Conservation (phyloP, 805 yeast genomes). For the Vanderwaltozyma verrucispora region DNA sequence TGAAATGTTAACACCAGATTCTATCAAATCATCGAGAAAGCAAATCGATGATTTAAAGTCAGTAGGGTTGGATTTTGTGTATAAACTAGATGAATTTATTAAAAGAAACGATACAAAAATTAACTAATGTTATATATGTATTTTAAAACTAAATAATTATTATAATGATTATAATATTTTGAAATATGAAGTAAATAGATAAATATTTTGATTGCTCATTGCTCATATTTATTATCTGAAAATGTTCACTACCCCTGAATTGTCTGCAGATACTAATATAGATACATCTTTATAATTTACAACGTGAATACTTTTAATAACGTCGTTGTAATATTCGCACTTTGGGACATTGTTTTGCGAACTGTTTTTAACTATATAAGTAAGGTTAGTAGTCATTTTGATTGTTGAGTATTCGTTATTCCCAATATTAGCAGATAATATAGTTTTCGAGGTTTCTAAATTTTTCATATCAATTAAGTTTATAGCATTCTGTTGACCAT, state of each 20-base stretch:
- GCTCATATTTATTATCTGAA: not conserved
- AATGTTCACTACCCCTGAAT: conserved; percentile 2
- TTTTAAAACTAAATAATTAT: no score
- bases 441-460: conserved; percentile 5
- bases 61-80: conserved; percentile 67
- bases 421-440: conserved; percentile 4
- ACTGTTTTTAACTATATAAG: conserved; percentile 8
- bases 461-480: conserved; percentile 11
- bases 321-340: not conserved
- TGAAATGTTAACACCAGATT: conserved; percentile 40
- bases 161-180: no score
- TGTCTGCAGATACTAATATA: conserved; percentile 1
- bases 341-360: not conserved
- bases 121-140: not conserved
- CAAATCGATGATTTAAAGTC: conserved; percentile 54
- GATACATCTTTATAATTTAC: not conserved
- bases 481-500: conserved; percentile 10
- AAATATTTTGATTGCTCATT: no score
- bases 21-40: conserved; percentile 44
- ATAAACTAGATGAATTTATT: conserved; percentile 40
- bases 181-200: no score
- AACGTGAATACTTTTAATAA: not conserved
- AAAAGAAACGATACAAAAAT: conserved; percentile 10
- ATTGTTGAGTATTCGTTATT: conserved; percentile 4
- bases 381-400: conserved; percentile 16